Evolutionary conservation across 192 early-diverging fungal genomes (phyloP).

Genomic region (Backusella parvicylindrica): DNA sequence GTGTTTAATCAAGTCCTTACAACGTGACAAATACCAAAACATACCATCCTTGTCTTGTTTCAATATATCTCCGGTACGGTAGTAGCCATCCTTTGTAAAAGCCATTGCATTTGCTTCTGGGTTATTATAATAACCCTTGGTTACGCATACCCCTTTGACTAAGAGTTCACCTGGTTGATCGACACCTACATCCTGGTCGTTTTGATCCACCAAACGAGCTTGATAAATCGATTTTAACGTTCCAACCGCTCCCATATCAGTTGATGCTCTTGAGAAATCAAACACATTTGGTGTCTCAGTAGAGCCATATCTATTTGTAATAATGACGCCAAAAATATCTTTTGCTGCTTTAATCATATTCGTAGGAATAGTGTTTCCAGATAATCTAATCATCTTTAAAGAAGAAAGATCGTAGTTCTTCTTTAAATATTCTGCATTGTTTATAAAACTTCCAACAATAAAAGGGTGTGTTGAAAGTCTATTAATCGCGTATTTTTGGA

Average conservation of each 20-base stretch:
- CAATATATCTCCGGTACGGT: slow-evolving; percentile 83
- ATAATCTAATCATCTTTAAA: neutral
- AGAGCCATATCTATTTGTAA: neutral
- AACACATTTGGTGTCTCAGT: neutral
- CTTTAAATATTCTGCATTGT: neutral
- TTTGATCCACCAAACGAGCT: neutral
- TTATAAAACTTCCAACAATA: neutral
- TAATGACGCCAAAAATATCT: neutral
- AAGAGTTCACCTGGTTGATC: slow-evolving; percentile 72
- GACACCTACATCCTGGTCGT: neutral
- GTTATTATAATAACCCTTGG: slow-evolving; percentile 71
- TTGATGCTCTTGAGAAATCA: neutral
- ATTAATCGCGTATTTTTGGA: neutral
- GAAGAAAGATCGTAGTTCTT: neutral
- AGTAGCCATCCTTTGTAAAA: slow-evolving; percentile 65
- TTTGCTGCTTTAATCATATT: neutral
- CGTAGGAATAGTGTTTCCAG: neutral
- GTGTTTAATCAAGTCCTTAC: slow-evolving; percentile 87
- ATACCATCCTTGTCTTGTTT: slow-evolving; percentile 74
- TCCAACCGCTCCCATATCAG: neutral
- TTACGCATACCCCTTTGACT: slow-evolving; percentile 75
- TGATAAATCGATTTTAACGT: neutral
- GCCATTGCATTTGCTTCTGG: slow-evolving; percentile 55
- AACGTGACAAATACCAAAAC: slow-evolving; percentile 72
- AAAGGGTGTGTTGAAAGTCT: neutral